A percentile compares a stretch with the other conserved stretches of the same genome.
phyloP scores from a whole-genome alignment of 75 land plant species.

The Picea sitchensis region DNA sequence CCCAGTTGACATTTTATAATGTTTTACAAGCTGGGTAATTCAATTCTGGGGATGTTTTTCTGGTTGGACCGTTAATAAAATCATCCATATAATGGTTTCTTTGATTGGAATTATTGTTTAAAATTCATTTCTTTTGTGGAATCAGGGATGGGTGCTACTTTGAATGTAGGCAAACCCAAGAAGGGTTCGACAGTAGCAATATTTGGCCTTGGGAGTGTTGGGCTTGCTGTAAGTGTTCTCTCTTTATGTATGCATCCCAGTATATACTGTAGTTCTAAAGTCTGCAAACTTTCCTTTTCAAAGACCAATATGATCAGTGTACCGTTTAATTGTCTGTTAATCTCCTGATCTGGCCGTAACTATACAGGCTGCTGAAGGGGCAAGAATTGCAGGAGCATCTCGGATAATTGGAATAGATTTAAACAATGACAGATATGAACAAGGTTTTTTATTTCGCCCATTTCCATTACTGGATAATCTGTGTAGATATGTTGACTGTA shows the following conservation, averaged over 20 bases:
- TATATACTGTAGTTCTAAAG: too few species aligned
- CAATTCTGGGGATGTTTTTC: too few species aligned
- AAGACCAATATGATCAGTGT: too few species aligned
- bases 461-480: too few species aligned
- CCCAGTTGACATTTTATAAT: too few species aligned
- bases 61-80: too few species aligned
- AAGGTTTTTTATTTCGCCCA: constrained; percentile 14
- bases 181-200: constrained; percentile 71
- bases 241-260: not conserved
- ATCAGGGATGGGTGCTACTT: constrained; percentile 81
- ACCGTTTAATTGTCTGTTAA: too few species aligned
- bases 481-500: not conserved
- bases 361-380: constrained; percentile 36
- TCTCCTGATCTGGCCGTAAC: not conserved
- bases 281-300: too few species aligned
- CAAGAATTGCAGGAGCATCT: constrained; percentile 35
- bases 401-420: constrained; percentile 40
- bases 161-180: constrained; percentile 68
- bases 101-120: too few species aligned
- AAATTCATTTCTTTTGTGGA: too few species aligned
- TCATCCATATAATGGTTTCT: too few species aligned
- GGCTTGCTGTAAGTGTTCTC: constrained; percentile 60
- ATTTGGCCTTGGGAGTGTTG: constrained; percentile 89
- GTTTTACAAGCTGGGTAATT: too few species aligned
- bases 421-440: constrained; percentile 17